Conservation (phyloP, 176 grass and related monocot genomes). For the Panicum miliaceum region DNA sequence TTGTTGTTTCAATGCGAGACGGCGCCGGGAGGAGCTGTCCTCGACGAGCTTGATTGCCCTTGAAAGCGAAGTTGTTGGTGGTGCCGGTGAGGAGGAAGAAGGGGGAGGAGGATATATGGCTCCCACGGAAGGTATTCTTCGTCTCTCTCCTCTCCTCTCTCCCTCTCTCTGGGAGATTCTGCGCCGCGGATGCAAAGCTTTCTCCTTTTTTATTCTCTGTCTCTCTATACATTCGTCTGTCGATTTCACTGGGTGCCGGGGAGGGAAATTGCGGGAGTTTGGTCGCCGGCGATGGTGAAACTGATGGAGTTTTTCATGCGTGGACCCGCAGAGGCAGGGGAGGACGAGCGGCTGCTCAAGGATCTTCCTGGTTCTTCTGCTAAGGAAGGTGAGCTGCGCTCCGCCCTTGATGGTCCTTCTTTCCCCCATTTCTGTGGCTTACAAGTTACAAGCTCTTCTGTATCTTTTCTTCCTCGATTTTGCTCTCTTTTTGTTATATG, state of each 20-base stretch:
- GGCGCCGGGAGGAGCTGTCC: constrained; percentile 36
- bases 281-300: constrained; percentile 51
- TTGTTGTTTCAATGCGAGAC: constrained; percentile 60
- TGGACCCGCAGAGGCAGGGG: constrained; percentile 52
- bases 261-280: constrained; percentile 3
- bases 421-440: constrained; percentile 6
- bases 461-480: constrained; percentile 38
- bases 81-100: background rate
- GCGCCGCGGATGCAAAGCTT: constrained; percentile 15
- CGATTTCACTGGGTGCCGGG: constrained; percentile 13
- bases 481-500: background rate
- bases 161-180: constrained; percentile 16
- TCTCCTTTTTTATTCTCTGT: background rate
- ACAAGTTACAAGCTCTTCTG: background rate
- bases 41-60: constrained; percentile 39
- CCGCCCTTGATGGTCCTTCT: background rate
- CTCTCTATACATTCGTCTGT: constrained; percentile 9
- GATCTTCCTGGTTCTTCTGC: constrained; percentile 47
- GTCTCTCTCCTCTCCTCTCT: background rate
- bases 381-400: constrained; percentile 55
- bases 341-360: constrained; percentile 36
- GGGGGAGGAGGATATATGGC: constrained; percentile 55
- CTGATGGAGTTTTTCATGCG: constrained; percentile 59
- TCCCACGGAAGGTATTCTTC: constrained; percentile 68
- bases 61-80: constrained; percentile 35